A percentile compares a stretch with the other conserved stretches of the same genome.
Conservation (phyloP, 169 alveolate genomes). For the Plasmodium gallinaceum region DNA sequence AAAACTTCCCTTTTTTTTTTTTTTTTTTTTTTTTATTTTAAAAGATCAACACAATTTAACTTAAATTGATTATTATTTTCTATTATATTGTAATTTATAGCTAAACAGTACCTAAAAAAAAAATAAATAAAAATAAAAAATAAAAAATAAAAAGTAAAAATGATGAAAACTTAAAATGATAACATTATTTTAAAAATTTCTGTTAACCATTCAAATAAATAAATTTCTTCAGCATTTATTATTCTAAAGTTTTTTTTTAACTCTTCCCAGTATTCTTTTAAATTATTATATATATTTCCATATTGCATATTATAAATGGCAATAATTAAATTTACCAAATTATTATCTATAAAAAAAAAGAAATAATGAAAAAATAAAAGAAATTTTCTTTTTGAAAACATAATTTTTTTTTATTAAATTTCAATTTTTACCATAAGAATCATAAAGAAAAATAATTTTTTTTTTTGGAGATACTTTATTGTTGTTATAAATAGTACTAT, state of each 20-base stretch:
- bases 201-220: slow-evolving; percentile 58
- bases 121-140: not conserved
- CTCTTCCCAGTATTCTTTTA: slow-evolving; percentile 51
- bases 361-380: not conserved
- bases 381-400: not conserved
- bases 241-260: slow-evolving; percentile 27
- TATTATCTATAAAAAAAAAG: slow-evolving; percentile 27
- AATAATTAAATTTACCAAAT: slow-evolving; percentile 46
- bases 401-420: not conserved
- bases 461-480: slow-evolving; percentile 6
- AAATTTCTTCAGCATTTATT: slow-evolving; percentile 48
- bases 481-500: not conserved
- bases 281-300: slow-evolving; percentile 27
- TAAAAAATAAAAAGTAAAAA: slow-evolving; percentile 4
- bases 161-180: not conserved
- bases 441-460: slow-evolving; percentile 52
- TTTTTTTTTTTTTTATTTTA: slow-evolving; percentile 30
- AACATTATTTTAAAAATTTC: not conserved
- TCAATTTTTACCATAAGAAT: slow-evolving; percentile 31
- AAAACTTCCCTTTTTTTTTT: slow-evolving; percentile 14
- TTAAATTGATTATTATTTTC: slow-evolving; percentile 58
- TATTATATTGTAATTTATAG: slow-evolving; percentile 63
- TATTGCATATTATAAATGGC: slow-evolving; percentile 71
- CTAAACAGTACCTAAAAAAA: slow-evolving; percentile 62
- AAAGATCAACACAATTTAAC: slow-evolving; percentile 76